Evolutionary conservation across 2,329 filamentous ascomycete genomes (phyloP), one percentile per base, ranked within the genome.

Genomic region (Fusarium dlaminii): DNA sequence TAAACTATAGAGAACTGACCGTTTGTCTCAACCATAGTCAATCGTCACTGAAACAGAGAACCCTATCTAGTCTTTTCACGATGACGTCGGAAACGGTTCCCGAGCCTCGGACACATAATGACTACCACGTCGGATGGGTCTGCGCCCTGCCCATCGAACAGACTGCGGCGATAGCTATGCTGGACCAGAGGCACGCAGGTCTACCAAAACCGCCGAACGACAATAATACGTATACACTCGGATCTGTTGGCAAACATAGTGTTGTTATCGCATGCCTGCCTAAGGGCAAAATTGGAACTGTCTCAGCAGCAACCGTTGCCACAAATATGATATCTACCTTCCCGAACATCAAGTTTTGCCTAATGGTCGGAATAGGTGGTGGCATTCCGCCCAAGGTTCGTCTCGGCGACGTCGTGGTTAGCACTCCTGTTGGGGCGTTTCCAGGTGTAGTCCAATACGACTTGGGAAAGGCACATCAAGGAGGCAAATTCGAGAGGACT

Each of bases 141-240:
- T 29, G 43, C 43, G 43, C 43, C 3, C 18, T 48, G 13, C 27
- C 45, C 20, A 48, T 9, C 14, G 27, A 48, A 22, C 27, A 48
- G 20, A 48, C 45, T 0, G 45, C 27, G 2, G 27, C 45, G 6
- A 48, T 48, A 1, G 45, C 27, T 30, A 48, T 48, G 20, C 1
- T 30, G 0, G 27, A 48, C 14, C 20, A 48, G 3, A 48, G 20
- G 27, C 27, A 46, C 2, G 1, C 0, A 0, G 1, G 13, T 29
- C 9, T 46, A 3, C 18, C 24, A 3, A 45, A 30, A 11, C 45
- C 10, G 1, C 0, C 45, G 1, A 17, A 12, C 13, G 20, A 48
- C 0, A 30, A 15, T 3, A 48, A 30, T 3, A 17, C 6, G 0
- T 30, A 48, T 22, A n/a, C 27, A 12, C 45, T 48, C 13, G 45